Conservation (phyloP, 2,329 filamentous ascomycete genomes). For the Hansfordia pulvinata region DNA sequence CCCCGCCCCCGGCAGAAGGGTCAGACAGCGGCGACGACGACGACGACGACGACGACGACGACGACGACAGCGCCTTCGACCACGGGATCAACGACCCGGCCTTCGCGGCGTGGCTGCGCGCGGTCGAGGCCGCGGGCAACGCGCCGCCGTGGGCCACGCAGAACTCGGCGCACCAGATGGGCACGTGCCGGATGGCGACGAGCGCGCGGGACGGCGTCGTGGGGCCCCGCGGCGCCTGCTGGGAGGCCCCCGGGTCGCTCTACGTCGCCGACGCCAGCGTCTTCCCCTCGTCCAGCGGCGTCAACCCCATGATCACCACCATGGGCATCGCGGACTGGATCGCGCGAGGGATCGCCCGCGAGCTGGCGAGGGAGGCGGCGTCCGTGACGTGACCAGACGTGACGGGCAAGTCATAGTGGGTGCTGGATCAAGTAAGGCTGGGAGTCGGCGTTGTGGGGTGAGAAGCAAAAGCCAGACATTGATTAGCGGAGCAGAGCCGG, state of each 20-base stretch:
- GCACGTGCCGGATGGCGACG: slow-evolving; percentile 58
- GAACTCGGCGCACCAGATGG: slow-evolving; percentile 71
- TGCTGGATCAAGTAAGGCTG: no score
- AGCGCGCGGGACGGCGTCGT: slow-evolving; percentile 39
- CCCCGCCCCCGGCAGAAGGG: slow-evolving; percentile 2
- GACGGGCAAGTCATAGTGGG: no score
- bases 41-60: slow-evolving; percentile 7
- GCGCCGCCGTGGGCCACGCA: slow-evolving; percentile 39
- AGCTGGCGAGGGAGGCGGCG: slow-evolving; percentile 22
- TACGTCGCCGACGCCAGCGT: slow-evolving; percentile 65
- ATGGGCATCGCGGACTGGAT: slow-evolving; percentile 61
- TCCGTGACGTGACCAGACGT: no score
- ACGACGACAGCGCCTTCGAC: slow-evolving; percentile 9
- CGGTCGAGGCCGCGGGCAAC: slow-evolving; percentile 32
- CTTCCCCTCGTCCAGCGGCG: slow-evolving; percentile 63
- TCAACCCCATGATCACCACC: slow-evolving; percentile 70
- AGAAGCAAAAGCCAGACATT: no score
- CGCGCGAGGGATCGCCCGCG: slow-evolving; percentile 38
- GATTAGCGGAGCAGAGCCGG: no score
- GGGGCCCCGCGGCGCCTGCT: slow-evolving; percentile 44
- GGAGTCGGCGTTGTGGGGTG: no score
- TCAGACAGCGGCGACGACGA: slow-evolving; percentile 8
- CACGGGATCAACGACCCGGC: slow-evolving; percentile 39
- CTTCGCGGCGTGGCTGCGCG: slow-evolving; percentile 48
- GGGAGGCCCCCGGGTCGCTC: slow-evolving; percentile 49